Evolutionary conservation across 2,329 filamentous ascomycete genomes (phyloP), one percentile per base, ranked within the genome.

Genomic region (Aspergillus jensenii): DNA sequence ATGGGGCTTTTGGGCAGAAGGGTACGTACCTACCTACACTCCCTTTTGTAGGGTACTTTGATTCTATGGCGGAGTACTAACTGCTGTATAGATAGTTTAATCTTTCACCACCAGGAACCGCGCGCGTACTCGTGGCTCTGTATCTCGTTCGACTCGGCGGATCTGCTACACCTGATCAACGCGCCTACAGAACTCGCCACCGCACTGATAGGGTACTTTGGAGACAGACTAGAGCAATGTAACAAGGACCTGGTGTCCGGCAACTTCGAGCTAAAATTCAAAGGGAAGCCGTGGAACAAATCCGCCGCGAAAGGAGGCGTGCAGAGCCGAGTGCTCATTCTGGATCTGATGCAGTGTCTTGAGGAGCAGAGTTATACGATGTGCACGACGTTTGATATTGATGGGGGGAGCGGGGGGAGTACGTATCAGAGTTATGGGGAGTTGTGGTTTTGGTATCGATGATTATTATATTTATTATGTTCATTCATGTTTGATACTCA

Each of bases 361-460:
- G 35, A 58, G 27, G 46, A 49, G 19, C 51, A 55, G 25, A 51
- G 51, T 21, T 58, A 58, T 55, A 50, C 45, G 51, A 44, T 58
- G 27, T 27, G 17, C 19, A 40, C 56, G 17, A 50, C 15, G 3
- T 15, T 58, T 51, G 51, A 58, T 40, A 41, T 58, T 23, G 56
- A 58, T n/a, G 35, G 27, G 3, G 56, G 56, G 14, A 9, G 14
- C 3, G 56, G 56, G 6, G 50, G 56, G 39, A 44, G 27, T 35
- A 43, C 44, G 25, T 58, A 53, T 33, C 23, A 21, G 37, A 58
- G 56, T 23, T 49, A 25, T 49, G 56, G 56, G 2, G 51, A 55
- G 39, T 14, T 39, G 8, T 58, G 56, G 56, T 58, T 58, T 46
- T 58, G 56, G 14, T 58, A 50, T 51, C 56, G 56, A 3, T 58